Conservation (phyloP, 2,329 filamentous ascomycete genomes). For the Biscogniauxia marginata region DNA sequence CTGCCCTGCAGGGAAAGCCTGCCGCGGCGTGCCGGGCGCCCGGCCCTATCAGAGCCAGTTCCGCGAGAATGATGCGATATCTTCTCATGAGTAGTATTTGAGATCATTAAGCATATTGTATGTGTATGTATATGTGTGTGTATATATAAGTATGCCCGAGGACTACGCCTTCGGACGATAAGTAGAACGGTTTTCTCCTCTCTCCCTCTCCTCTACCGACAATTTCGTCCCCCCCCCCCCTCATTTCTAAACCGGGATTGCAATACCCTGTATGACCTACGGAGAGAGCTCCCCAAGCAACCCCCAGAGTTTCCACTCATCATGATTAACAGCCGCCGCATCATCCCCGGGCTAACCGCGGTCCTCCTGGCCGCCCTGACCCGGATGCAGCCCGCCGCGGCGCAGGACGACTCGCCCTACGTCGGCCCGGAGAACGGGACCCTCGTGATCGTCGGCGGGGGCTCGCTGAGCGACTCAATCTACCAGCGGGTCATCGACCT, state of each 20-base stretch:
- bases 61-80: background rate
- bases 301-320: no score
- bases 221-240: background rate
- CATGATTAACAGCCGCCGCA: no score
- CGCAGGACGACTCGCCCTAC: slow-evolving; percentile 7
- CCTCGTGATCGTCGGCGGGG: slow-evolving; percentile 33
- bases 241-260: no score
- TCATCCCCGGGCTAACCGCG: no score
- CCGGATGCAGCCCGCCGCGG: slow-evolving; percentile 9
- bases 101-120: no score
- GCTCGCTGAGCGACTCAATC: slow-evolving; percentile 29
- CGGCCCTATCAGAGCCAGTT: background rate
- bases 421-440: slow-evolving; percentile 31
- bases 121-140: background rate
- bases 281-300: no score
- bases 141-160: background rate
- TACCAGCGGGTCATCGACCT: slow-evolving; percentile 32
- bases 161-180: background rate
- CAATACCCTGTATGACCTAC: no score
- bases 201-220: background rate
- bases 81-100: background rate
- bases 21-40: background rate
- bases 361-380: slow-evolving; percentile 12
- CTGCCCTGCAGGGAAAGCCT: background rate
- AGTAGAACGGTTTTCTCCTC: background rate